These are phyloP conservation scores for Hypoxylon sp. DNA, from an alignment of 2,329 filamentous ascomycete genomes.

Conservation along the genomic window DNA sequence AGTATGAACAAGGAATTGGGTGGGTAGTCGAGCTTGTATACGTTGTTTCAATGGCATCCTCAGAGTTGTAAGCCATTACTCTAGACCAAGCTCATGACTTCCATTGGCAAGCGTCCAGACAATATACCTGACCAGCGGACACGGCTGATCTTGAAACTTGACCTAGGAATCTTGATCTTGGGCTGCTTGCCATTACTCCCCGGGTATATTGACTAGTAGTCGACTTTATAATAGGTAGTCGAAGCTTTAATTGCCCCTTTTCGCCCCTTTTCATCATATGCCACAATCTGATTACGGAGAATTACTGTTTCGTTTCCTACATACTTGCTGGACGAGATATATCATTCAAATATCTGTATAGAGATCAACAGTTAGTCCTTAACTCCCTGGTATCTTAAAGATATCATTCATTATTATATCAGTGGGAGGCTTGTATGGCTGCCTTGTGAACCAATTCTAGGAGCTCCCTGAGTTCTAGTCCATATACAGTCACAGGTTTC, in stretches of 20 bases:
- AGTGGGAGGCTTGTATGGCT: neutral
- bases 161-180: neutral
- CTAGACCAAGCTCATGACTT: neutral
- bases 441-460: neutral
- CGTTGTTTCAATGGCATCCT: neutral
- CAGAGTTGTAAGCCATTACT: neutral
- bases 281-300: neutral
- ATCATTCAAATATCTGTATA: neutral
- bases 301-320: neutral
- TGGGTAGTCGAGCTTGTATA: neutral
- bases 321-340: neutral
- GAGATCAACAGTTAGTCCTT: no score
- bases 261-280: neutral
- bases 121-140: neutral
- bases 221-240: neutral
- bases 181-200: neutral
- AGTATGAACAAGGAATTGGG: neutral
- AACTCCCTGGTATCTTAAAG: no score
- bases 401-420: neutral
- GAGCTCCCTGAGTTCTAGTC: neutral
- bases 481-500: neutral
- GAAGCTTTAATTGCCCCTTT: no score
- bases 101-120: neutral
- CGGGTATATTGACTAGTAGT: neutral
- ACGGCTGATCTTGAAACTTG: neutral